Evolutionary conservation across 306 rosid genomes (phyloP).

Genomic region (Castanospermum australe): DNA sequence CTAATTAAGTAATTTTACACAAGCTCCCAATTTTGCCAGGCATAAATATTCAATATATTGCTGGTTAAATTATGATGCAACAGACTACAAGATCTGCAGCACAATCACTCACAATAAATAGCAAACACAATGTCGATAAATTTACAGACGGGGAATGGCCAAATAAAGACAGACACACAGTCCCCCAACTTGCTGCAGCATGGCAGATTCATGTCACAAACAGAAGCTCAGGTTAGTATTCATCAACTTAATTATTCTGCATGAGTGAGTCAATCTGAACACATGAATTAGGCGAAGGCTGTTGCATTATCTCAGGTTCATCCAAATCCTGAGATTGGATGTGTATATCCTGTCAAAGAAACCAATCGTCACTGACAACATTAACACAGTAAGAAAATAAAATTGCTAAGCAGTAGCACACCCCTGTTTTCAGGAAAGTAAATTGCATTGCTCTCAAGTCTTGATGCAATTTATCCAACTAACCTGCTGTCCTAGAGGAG

Average conservation of each 20-base stretch:
- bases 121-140: background rate
- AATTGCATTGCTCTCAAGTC: background rate
- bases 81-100: constrained; percentile 14
- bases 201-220: constrained; percentile 46
- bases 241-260: constrained; percentile 33
- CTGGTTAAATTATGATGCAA: constrained; percentile 10
- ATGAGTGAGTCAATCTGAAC: constrained; percentile 51
- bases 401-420: background rate
- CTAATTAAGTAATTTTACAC: background rate
- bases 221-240: constrained; percentile 20
- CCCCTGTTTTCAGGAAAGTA: background rate
- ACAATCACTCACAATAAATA: constrained; percentile 5
- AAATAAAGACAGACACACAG: constrained; percentile 26
- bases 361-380: background rate
- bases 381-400: background rate
- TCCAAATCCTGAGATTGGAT: constrained; percentile 68
- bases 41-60: background rate
- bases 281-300: constrained; percentile 61
- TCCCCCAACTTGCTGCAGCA: constrained; percentile 30
- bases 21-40: constrained; percentile 2
- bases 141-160: constrained; percentile 35
- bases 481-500: background rate
- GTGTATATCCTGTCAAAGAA: constrained; percentile 49
- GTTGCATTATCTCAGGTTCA: constrained; percentile 58
- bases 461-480: background rate